Percentiles rank a stretch among this genome's conserved stretches.
These are phyloP conservation scores for Mycena metata DNA, from an alignment of 768 basidiomycete species.

Conservation along the genomic window DNA sequence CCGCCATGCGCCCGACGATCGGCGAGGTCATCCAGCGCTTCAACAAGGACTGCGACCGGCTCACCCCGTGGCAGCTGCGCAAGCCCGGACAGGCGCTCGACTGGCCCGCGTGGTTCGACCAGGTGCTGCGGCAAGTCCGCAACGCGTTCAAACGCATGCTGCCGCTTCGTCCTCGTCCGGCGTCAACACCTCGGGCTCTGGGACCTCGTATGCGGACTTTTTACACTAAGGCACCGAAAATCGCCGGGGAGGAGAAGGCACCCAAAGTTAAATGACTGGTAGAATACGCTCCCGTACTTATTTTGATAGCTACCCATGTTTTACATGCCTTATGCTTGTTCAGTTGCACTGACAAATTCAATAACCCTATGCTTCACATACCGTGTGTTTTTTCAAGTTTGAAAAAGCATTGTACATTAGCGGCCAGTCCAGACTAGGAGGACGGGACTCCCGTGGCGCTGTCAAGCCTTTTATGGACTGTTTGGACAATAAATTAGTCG, in stretches of 20 bases:
- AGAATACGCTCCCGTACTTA: too few species aligned
- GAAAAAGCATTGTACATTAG: too few species aligned
- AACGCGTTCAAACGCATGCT: slow-evolving; percentile 23
- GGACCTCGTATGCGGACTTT: slow-evolving; percentile 30
- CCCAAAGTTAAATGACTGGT: neutral
- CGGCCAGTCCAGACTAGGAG: too few species aligned
- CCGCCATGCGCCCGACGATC: slow-evolving; percentile 45
- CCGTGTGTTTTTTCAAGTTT: too few species aligned
- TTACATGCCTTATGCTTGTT: too few species aligned
- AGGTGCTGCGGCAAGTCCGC: slow-evolving; percentile 19
- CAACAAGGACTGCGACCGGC: slow-evolving; percentile 25
- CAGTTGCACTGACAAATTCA: too few species aligned
- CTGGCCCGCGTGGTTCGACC: slow-evolving; percentile 29
- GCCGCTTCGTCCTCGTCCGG: slow-evolving; percentile 12
- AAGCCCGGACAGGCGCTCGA: slow-evolving; percentile 34
- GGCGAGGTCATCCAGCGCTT: slow-evolving; percentile 45
- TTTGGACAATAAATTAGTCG: too few species aligned
- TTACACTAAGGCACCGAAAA: slow-evolving; percentile 28
- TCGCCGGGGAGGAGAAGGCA: slow-evolving; percentile 39
- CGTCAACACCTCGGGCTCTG: slow-evolving; percentile 6
- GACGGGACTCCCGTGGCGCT: too few species aligned
- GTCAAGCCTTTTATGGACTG: too few species aligned
- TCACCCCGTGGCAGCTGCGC: slow-evolving; percentile 43
- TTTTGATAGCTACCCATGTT: too few species aligned
- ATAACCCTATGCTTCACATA: too few species aligned